Percentiles rank a stretch among this genome's conserved stretches.
These are phyloP conservation scores for Sisymbrium irio DNA, from an alignment of 345 rosid genomes.

Conservation along the genomic window DNA sequence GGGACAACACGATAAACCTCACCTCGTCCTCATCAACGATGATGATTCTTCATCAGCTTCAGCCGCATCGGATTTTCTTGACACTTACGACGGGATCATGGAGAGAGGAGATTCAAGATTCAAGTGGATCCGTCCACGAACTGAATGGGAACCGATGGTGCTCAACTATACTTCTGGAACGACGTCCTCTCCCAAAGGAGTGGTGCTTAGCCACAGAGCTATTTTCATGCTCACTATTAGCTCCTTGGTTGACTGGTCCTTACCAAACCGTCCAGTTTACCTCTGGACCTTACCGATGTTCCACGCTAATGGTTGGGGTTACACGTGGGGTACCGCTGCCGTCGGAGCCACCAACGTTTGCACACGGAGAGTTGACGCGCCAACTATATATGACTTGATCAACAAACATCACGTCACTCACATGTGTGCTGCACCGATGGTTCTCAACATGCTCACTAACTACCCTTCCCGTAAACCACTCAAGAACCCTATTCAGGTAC, in stretches of 20 bases:
- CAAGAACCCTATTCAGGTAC: conserved; percentile 42
- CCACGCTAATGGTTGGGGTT: conserved; percentile 68
- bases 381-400: conserved; percentile 42
- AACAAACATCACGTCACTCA: conserved; percentile 53
- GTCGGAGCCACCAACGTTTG: conserved; percentile 66
- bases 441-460: conserved; percentile 59
- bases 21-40: conserved; percentile 46
- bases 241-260: conserved; percentile 44
- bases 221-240: conserved; percentile 42
- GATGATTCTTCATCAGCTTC: neutral
- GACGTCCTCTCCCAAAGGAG: conserved; percentile 65
- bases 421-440: conserved; percentile 70
- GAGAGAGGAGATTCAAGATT: conserved; percentile 41
- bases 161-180: conserved; percentile 74
- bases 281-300: conserved; percentile 70
- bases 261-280: conserved; percentile 47
- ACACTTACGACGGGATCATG: conserved; percentile 49
- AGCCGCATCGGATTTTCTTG: conserved; percentile 31
- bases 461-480: conserved; percentile 25
- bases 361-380: conserved; percentile 50
- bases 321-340: conserved; percentile 62
- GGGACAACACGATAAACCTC: neutral
- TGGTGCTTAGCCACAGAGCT: conserved; percentile 55
- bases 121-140: conserved; percentile 46
- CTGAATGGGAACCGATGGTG: conserved; percentile 62